phyloP scores from a whole-genome alignment of 2,329 filamentous ascomycete genomes.

The Xylariaceae sp. region DNA sequence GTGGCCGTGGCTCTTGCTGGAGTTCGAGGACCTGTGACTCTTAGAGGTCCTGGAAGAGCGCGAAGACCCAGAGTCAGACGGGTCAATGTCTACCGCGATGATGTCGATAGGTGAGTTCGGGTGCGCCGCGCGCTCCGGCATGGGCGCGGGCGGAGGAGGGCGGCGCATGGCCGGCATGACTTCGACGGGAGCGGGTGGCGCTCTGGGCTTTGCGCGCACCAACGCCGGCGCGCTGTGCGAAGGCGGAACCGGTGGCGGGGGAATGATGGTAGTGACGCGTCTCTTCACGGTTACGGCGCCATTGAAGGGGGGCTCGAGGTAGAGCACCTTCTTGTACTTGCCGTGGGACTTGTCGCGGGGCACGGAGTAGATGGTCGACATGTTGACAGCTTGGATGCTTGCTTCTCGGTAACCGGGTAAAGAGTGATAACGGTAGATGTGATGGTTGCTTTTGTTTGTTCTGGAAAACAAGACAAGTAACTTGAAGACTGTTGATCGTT shows the following conservation, averaged over 20 bases:
- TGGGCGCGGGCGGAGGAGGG: conserved; percentile 16
- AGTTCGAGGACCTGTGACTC: conserved; percentile 27
- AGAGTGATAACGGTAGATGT: not conserved
- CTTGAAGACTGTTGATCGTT: not conserved
- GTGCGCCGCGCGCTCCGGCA: conserved; percentile 18
- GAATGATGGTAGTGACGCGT: conserved; percentile 37
- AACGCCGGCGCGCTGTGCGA: conserved; percentile 23
- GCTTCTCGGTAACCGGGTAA: conserved; percentile 3
- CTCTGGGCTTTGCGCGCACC: conserved; percentile 22
- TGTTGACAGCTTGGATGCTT: conserved; percentile 13
- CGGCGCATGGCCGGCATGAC: conserved; percentile 26
- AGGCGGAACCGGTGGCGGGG: conserved; percentile 24
- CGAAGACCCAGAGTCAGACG: conserved; percentile 23
- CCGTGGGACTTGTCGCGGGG: conserved; percentile 32
- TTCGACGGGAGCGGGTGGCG: conserved; percentile 23
- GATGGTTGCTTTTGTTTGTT: not conserved
- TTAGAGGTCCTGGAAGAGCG: conserved; percentile 28
- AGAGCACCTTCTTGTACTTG: conserved; percentile 38
- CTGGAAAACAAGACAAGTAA: no score
- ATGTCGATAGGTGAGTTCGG: conserved; percentile 36
- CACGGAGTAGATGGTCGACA: conserved; percentile 30
- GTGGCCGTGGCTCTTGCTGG: conserved; percentile 21
- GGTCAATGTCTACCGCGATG: conserved; percentile 40
- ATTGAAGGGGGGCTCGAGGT: conserved; percentile 37
- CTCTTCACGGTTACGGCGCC: conserved; percentile 35